Evolutionary conservation across 177 flowering plant species (phyloP).

Genomic region (Tripterygium wilfordii): DNA sequence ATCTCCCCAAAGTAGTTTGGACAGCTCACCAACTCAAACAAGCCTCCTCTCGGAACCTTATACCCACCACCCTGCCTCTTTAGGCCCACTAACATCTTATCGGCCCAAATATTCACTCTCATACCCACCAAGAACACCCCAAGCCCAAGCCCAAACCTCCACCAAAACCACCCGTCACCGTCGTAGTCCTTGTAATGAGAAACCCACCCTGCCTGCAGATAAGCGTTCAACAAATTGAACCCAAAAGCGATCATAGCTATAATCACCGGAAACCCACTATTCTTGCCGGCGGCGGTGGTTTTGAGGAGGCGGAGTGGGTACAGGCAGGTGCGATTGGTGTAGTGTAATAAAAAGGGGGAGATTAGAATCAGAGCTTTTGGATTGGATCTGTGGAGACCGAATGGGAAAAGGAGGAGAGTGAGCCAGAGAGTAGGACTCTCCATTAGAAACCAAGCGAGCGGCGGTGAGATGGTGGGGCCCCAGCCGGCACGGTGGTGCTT

Average conservation of each 20-base stretch:
- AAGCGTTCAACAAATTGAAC: conserved; percentile 58
- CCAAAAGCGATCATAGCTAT: conserved; percentile 56
- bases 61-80: conserved; percentile 63
- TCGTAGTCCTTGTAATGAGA: conserved; percentile 56
- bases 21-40: conserved; percentile 82
- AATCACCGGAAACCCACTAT: conserved; percentile 40
- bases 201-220: conserved; percentile 65
- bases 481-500: conserved; percentile 72
- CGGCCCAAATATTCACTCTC: conserved; percentile 59
- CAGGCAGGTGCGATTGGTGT: conserved; percentile 68
- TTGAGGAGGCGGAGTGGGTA: conserved; percentile 60
- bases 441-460: conserved; percentile 84
- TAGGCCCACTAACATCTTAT: conserved; percentile 46
- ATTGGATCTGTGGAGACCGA: conserved; percentile 42
- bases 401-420: conserved; percentile 59
- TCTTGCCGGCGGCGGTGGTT: conserved; percentile 4
- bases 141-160: conserved; percentile 61
- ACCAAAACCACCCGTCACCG: conserved; percentile 49
- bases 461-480: conserved; percentile 69
- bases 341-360: conserved; percentile 71
- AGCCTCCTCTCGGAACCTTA: conserved; percentile 73
- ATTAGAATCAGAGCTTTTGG: conserved; percentile 48
- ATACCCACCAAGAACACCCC: conserved; percentile 52
- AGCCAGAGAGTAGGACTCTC: conserved; percentile 82
- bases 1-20: conserved; percentile 89